phyloP scores from a whole-genome alignment of 108 stramenopile genomes.

The Cyclotella cryptica region DNA sequence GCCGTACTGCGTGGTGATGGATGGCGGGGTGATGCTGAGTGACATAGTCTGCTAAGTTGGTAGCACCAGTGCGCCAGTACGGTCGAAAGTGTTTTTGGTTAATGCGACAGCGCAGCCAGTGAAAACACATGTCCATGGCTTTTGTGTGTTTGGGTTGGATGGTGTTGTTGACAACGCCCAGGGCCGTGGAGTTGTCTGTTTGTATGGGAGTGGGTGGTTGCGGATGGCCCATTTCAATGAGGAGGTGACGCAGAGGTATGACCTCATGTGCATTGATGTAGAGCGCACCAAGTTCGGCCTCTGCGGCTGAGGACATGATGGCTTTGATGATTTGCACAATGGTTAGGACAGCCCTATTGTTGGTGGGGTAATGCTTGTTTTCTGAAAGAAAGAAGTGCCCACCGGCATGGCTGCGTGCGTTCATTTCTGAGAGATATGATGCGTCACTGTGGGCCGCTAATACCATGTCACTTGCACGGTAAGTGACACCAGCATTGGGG shows the following conservation, averaged over 20 bases:
- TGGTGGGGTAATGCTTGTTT: not conserved
- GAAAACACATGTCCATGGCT: constrained; percentile 1
- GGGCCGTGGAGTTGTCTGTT: constrained; percentile 51
- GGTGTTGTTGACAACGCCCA: constrained; percentile 46
- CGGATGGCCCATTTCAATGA: constrained; percentile 34
- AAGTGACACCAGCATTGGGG: constrained; percentile 21
- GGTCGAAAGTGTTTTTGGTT: not conserved
- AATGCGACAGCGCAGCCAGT: not conserved
- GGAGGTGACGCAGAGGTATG: constrained; percentile 12
- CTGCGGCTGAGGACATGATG: constrained; percentile 43
- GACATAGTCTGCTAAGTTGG: constrained; percentile 9
- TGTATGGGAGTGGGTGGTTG: constrained; percentile 31
- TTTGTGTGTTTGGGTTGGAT: constrained; percentile 42
- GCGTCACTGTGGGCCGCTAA: not conserved
- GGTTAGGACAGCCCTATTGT: constrained; percentile 36
- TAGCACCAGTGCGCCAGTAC: not conserved
- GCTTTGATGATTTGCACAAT: constrained; percentile 24
- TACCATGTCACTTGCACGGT: constrained; percentile 44
- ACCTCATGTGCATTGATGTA: constrained; percentile 52
- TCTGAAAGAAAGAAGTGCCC: constrained; percentile 24
- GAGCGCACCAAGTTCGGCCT: constrained; percentile 52
- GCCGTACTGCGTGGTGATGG: too few species aligned
- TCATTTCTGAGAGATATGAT: not conserved
- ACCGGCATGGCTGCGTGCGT: constrained; percentile 31
- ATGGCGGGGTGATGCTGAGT: constrained; percentile 1